Conservation (phyloP, 768 basidiomycete species). For the Lactarius tabidus region DNA sequence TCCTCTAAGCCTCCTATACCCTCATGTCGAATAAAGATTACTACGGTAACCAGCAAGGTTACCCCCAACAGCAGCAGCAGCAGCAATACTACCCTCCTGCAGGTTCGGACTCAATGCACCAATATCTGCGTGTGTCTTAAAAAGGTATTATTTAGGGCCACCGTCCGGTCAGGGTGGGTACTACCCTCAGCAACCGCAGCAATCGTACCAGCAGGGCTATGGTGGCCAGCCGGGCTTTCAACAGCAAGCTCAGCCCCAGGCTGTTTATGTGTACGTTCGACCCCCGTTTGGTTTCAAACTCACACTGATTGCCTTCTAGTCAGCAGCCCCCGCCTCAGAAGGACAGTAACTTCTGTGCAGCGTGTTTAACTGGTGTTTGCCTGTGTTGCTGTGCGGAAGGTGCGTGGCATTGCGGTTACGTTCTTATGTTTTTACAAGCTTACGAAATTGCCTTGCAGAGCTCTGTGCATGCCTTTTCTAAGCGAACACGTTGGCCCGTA, state of each 20-base stretch:
- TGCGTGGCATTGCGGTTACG: conserved; percentile 33
- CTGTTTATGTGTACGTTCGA: conserved; percentile 68
- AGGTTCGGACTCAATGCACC: conserved; percentile 35
- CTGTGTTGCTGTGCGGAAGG: conserved; percentile 75
- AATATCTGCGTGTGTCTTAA: conserved; percentile 28
- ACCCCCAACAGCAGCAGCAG: conserved; percentile 41
- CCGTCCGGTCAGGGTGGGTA: conserved; percentile 67
- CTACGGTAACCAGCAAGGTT: conserved; percentile 41
- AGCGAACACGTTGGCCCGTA: conserved; percentile 7
- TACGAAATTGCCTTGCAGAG: conserved; percentile 41
- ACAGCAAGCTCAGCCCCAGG: conserved; percentile 70
- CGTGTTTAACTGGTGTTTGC: conserved; percentile 60
- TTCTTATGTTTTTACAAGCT: not conserved
- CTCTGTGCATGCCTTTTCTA: conserved; percentile 72
- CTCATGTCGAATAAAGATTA: conserved; percentile 68
- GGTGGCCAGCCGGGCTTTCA: conserved; percentile 43
- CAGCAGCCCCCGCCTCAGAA: conserved; percentile 49
- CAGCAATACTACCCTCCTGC: conserved; percentile 51
- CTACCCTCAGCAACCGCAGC: conserved; percentile 71
- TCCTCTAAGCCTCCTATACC: conserved; percentile 7
- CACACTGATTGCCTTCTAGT: conserved; percentile 31
- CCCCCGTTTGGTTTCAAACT: not conserved
- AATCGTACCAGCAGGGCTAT: conserved; percentile 55
- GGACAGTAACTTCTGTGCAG: conserved; percentile 48
- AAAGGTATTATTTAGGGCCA: conserved; percentile 35